phyloP scores from a whole-genome alignment of 495 filamentous ascomycete species.

The Neurospora sp. region DNA sequence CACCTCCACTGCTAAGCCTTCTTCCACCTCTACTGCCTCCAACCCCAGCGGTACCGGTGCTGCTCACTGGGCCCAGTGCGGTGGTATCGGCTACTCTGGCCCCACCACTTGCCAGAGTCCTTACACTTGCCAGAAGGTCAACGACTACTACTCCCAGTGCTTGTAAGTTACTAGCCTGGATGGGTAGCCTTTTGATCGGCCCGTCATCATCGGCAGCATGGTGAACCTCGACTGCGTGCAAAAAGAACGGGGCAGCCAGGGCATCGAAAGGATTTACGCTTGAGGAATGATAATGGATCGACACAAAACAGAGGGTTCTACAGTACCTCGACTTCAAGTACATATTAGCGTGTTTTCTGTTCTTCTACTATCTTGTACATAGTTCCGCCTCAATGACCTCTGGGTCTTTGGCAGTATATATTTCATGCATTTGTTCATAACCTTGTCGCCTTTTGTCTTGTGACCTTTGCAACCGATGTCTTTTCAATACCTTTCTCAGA shows the following conservation, averaged over 20 bases:
- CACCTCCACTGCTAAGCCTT: constrained; percentile 2
- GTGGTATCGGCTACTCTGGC: constrained; percentile 34
- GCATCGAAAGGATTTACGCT: not conserved
- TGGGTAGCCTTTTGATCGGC: not conserved
- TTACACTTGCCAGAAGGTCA: constrained; percentile 18
- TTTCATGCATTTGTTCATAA: not conserved
- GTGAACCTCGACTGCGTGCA: not conserved
- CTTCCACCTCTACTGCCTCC: constrained; percentile 7
- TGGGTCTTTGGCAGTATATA: not conserved
- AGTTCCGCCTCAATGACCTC: not conserved
- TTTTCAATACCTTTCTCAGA: not conserved
- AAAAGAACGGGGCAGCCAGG: not conserved
- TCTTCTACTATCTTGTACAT: not conserved
- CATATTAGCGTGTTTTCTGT: not conserved
- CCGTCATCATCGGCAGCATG: not conserved
- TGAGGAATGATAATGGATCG: not conserved
- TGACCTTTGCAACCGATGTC: not conserved
- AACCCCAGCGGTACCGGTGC: constrained; percentile 9
- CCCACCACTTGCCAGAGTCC: constrained; percentile 31
- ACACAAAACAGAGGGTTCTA: not conserved
- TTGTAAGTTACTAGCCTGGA: constrained; percentile 14
- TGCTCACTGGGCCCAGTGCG: constrained; percentile 31
- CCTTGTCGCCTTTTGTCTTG: not conserved
- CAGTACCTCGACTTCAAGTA: not conserved
- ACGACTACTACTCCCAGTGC: constrained; percentile 34